These are phyloP conservation scores for Trichoderma oligosporum DNA, from an alignment of 2,329 filamentous ascomycete species.

Conservation along the genomic window DNA sequence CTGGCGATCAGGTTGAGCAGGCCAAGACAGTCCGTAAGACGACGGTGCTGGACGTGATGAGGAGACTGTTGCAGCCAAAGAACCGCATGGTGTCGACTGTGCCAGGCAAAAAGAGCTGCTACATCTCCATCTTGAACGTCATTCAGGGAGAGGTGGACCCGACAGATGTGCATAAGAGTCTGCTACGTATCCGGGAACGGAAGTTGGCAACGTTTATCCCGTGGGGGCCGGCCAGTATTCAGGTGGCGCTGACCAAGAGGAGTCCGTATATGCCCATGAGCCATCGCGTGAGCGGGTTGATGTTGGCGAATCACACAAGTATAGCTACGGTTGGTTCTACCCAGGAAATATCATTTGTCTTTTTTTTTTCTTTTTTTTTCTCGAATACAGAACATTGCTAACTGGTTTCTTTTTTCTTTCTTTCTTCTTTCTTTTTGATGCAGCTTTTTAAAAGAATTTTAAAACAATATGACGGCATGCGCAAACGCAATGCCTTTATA, in stretches of 20 bases:
- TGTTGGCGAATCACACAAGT: slow-evolving; percentile 97
- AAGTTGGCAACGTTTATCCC: slow-evolving; percentile 94
- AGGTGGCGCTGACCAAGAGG: slow-evolving; percentile 93
- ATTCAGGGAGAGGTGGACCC: slow-evolving; percentile 98
- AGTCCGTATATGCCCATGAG: slow-evolving; percentile 94
- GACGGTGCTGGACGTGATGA: slow-evolving; percentile 96
- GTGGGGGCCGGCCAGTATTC: slow-evolving; percentile 96
- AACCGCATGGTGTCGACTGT: slow-evolving; percentile 98
- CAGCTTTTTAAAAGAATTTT: slow-evolving; percentile 90
- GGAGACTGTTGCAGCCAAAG: slow-evolving; percentile 90
- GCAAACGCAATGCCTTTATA: slow-evolving; percentile 95
- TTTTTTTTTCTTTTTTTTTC: background rate
- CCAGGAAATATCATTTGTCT: background rate
- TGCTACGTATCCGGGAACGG: slow-evolving; percentile 91
- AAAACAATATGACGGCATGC: slow-evolving; percentile 85
- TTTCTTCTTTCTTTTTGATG: background rate
- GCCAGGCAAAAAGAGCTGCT: slow-evolving; percentile 94
- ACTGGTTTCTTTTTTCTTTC: background rate
- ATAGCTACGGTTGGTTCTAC: slow-evolving; percentile 69
- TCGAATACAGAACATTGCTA: background rate
- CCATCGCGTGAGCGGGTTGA: slow-evolving; percentile 90
- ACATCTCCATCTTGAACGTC: slow-evolving; percentile 98
- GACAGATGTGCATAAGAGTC: slow-evolving; percentile 96
- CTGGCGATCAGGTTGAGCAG: slow-evolving; percentile 90
- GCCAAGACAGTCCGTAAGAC: slow-evolving; percentile 98